Base-by-base conservation (phyloP, 108 stramenopile species). In the Mayamaea pseudoterrestris region DNA sequence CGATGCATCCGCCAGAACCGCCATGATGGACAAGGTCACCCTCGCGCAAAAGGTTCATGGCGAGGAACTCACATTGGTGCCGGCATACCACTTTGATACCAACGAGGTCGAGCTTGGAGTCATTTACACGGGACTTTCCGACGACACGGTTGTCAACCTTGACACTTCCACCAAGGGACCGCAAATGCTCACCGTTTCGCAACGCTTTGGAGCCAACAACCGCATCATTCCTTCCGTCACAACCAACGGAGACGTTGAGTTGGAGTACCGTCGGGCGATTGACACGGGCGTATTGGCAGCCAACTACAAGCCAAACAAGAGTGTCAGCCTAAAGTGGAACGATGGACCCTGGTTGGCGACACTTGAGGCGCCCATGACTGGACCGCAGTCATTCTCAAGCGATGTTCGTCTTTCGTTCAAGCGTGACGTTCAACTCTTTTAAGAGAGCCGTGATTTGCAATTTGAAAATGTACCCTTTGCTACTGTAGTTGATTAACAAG, bases 281-380 rank as follows among this genome's bases (percentile, higher is more conserved):
- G 31, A 26, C 35, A 34, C 22, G 17, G 66, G 66, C 6, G 27
- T 20, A 2, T 27, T 78, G 8, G 61, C 69, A 1, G 61, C 68
- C 6, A 63, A 65, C 17, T 56, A 56, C 42, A 73, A 55, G 25
- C 68, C 71, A 23, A 57, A 69, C 27, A 65, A 69, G 34, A 60
- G 57, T 1, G 30, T 78, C 30, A 30, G 55, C 26, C 27, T 78
- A 22, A 43, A 66, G 30, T 78, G 68, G 68, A 23, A 39, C 9
- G 76, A 78, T 47, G 76, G 70, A 22, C 60, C 44, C 7, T 78
- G 67, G 58, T 50, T 58, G 22, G 72, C 76, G 5, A 73, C 45
- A 18, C 14, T 78, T 29, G 37, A 40, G 11, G 66, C 71, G 6
- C 76, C 76, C 3, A 32, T 71, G 42, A 32, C 53, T 47, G n/a